phyloP scores from a whole-genome alignment of 352 stramenopile genomes.

The Globisporangium sylvaticum region DNA sequence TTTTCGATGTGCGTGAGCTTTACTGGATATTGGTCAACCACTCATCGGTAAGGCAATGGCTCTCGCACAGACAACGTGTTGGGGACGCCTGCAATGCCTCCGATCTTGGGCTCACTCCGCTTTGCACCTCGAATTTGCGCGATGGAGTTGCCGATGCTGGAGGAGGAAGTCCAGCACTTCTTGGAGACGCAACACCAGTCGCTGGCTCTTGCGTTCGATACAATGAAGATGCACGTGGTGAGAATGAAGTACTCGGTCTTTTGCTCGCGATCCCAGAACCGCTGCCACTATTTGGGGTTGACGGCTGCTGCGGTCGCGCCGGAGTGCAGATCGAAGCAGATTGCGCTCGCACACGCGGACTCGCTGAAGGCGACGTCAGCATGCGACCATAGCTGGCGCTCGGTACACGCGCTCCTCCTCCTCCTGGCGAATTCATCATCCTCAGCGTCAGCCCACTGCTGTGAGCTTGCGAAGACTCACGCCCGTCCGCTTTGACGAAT shows the following conservation, averaged over 20 bases:
- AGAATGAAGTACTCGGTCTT: conserved; percentile 46
- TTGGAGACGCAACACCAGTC: not conserved
- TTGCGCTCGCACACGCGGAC: conserved; percentile 23
- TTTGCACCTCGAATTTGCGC: conserved; percentile 52
- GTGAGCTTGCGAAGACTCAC: not conserved
- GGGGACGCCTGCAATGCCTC: conserved; percentile 38
- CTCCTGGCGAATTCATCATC: not conserved
- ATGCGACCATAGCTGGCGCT: conserved; percentile 5
- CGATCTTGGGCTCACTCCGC: conserved; percentile 26
- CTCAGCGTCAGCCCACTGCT: not conserved
- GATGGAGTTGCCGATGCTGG: conserved; percentile 2
- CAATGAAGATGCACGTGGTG: conserved; percentile 25
- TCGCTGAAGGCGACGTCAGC: conserved; percentile 11
- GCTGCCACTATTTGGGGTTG: not conserved
- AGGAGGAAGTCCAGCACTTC: conserved; percentile 16
- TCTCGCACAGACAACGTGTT: conserved; percentile 42
- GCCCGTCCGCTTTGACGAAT: not conserved
- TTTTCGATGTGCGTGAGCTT: too few species aligned
- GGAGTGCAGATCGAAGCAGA: conserved; percentile 32
- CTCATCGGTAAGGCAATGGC: conserved; percentile 53
- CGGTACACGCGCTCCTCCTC: not conserved
- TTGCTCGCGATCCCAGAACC: conserved; percentile 4
- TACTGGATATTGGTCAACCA: too few species aligned
- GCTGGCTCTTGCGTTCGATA: not conserved
- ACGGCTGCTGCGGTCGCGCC: conserved; percentile 2